A percentile compares a stretch with the other conserved stretches of the same genome.
phyloP scores from a whole-genome alignment of 345 rosid genomes.

The Hevea brasiliensis region DNA sequence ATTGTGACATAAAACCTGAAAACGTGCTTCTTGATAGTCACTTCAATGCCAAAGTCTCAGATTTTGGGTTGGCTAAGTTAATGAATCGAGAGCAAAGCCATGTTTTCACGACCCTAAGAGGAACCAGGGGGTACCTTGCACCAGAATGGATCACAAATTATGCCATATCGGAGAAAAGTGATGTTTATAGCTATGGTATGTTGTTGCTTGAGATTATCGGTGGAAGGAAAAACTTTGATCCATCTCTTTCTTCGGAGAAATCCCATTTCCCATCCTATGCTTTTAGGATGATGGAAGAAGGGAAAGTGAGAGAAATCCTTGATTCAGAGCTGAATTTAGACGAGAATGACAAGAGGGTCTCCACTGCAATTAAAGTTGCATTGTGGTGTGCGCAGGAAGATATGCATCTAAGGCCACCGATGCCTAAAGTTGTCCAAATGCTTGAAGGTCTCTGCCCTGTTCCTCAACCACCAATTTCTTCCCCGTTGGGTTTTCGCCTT shows the following conservation, averaged over 20 bases:
- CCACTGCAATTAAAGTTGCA: conserved; percentile 64
- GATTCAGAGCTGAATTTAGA: conserved; percentile 53
- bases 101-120: conserved; percentile 83
- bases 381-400: conserved; percentile 96
- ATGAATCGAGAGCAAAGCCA: conserved; percentile 94
- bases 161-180: conserved; percentile 92
- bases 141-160: conserved; percentile 95
- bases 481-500: conserved; percentile 63
- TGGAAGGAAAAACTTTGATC: conserved; percentile 79
- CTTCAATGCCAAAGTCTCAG: conserved; percentile 85
- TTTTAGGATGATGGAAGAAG: conserved; percentile 89
- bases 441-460: conserved; percentile 79
- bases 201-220: conserved; percentile 79
- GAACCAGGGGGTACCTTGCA: conserved; percentile 92
- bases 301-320: conserved; percentile 61
- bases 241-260: conserved; percentile 63
- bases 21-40: conserved; percentile 79
- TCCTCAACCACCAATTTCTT: conserved; percentile 59
- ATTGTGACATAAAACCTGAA: conserved; percentile 93
- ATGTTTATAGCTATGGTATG: conserved; percentile 92
- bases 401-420: conserved; percentile 72
- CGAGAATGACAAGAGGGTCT: conserved; percentile 48
- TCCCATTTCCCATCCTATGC: conserved; percentile 85
- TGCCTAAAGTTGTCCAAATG: conserved; percentile 91
- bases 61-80: conserved; percentile 88